A percentile compares a stretch with the other conserved stretches of the same genome.
These are phyloP conservation scores for Chytriomyces sp. DNA, from an alignment of 192 early-diverging fungal genomes.

Conservation along the genomic window DNA sequence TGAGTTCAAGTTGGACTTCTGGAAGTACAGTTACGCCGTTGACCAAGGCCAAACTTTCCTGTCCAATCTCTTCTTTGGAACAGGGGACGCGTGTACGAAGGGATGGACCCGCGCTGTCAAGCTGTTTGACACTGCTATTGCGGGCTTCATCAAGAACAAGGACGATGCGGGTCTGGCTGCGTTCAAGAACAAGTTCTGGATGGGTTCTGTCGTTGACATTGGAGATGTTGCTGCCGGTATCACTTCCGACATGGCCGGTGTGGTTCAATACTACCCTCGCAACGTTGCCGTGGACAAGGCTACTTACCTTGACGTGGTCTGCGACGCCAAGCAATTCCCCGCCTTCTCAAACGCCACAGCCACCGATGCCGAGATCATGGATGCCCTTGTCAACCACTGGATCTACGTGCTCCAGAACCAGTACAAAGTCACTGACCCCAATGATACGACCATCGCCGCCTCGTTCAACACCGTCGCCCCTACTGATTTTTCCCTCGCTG, in stretches of 20 bases:
- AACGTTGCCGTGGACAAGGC: not conserved
- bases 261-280: slow-evolving; percentile 15
- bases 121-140: not conserved
- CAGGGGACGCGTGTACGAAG: slow-evolving; percentile 2
- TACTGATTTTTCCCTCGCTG: not conserved
- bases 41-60: slow-evolving; percentile 5
- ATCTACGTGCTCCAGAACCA: not conserved
- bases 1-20: slow-evolving; percentile 9
- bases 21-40: slow-evolving; percentile 23
- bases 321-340: slow-evolving; percentile 14
- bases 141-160: not conserved
- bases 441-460: not conserved
- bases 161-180: not conserved
- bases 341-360: not conserved
- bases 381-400: not conserved
- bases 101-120: slow-evolving; percentile 20
- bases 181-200: slow-evolving; percentile 18
- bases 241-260: not conserved
- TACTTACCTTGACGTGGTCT: slow-evolving; percentile 1
- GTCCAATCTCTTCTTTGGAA: not conserved
- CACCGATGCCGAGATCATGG: not conserved
- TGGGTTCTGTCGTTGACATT: not conserved
- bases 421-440: not conserved
- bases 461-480: not conserved
- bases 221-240: not conserved